Evolutionary conservation across 345 rosid genomes (phyloP).

Genomic region (Eucalyptus pauciflora): DNA sequence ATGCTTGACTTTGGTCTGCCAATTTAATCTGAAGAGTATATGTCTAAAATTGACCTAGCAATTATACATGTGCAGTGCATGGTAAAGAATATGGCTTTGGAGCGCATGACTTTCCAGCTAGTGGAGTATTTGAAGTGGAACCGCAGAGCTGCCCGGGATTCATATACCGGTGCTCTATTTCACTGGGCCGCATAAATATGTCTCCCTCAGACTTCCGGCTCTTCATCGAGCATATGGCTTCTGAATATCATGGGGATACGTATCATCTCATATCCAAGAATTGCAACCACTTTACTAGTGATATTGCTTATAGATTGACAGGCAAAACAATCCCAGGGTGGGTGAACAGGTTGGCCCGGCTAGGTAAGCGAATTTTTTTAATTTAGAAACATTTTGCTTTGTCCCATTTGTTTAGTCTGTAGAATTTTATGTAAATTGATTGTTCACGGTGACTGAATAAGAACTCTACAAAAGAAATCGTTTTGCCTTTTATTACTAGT

Average conservation of each 20-base stretch:
- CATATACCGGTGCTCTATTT: constrained; percentile 42
- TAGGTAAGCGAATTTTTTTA: constrained; percentile 25
- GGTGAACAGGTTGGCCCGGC: constrained; percentile 69
- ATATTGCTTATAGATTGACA: constrained; percentile 40
- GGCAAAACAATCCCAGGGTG: constrained; percentile 56
- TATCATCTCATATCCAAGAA: constrained; percentile 71
- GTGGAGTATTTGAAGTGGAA: constrained; percentile 81
- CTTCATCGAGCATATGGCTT: constrained; percentile 50
- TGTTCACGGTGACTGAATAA: not conserved
- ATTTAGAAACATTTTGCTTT: not conserved
- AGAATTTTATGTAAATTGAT: not conserved
- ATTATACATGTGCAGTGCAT: constrained; percentile 31
- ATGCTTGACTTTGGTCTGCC: not conserved
- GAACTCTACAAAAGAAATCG: not conserved
- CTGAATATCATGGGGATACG: constrained; percentile 78
- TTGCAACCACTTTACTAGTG: constrained; percentile 74
- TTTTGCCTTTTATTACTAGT: not conserved
- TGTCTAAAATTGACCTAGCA: not conserved
- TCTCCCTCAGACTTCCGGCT: constrained; percentile 33
- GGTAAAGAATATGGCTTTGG: constrained; percentile 79
- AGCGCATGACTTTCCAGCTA: constrained; percentile 64
- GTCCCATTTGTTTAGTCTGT: not conserved
- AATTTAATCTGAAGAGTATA: not conserved
- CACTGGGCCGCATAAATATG: constrained; percentile 33
- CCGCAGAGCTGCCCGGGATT: constrained; percentile 68